Evolutionary conservation across 805 yeast species (phyloP), one percentile per base, ranked within the genome.

Genomic region (Saccharomycopsis selenospora): DNA sequence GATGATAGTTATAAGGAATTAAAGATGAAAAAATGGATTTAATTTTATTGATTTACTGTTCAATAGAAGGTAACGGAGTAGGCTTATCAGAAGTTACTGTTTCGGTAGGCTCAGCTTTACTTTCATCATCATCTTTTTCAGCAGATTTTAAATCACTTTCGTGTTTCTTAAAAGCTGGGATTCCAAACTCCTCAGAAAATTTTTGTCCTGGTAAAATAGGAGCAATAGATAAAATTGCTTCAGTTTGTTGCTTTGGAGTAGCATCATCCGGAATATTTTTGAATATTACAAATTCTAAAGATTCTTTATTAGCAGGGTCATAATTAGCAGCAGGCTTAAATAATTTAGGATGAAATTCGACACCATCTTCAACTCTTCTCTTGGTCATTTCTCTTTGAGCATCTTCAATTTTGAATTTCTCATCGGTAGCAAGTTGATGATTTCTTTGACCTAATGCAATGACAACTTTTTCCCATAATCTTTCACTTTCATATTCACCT

Each of bases 151-250:
- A 4, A 6, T 33, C 38, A 14, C 17, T 33, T 33, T 33, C 38
- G 38, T 33, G 38, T 66, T 85, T 82, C 59, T 77, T 65, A 51
- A 66, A 74, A 11, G 87, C 93, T 10, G 93, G 87, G 30, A 78
- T 75, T 42, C 77, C 75, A 61, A 85, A 85, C 55, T 79, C 75
- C 24, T 74, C 76, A 17, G 79, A 75, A 59, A 80, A 79, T 45
- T 68, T 57, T 60, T 88, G 95, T 14, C 95, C 95, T 0, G 95
- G 95, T 41, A 88, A 65, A 40, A 90, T 76, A 2, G 96, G 96
- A 18, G 81, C 86, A 43, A 82, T 67, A 46, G 77, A 77, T 48
- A 82, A 69, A 25, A 89, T 71, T 46, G 77, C 72, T 48, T 73
- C 68, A 46, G 72, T 72, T 60, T 83, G 75, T 27, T 68, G 68